A percentile compares a stretch with the other conserved stretches of the same genome.
Conservation (phyloP, 1,284 basidiomycete genomes). For the Microbotryum saponariae region DNA sequence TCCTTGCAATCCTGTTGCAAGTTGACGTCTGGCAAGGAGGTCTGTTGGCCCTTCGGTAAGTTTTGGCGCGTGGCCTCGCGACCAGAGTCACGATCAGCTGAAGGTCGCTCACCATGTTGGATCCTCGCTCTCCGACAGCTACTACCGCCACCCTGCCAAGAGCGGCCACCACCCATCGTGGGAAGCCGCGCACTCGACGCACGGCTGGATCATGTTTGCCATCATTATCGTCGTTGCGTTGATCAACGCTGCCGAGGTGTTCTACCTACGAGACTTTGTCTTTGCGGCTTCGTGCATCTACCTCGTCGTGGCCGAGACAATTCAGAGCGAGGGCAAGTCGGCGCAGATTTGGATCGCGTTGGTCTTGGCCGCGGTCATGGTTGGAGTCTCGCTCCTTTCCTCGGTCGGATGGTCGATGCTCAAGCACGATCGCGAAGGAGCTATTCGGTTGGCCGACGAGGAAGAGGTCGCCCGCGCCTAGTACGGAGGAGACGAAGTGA, state of each 20-base stretch:
- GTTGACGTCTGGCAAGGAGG: constrained; percentile 30
- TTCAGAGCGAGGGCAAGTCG: constrained; percentile 1
- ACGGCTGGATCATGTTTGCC: constrained; percentile 31
- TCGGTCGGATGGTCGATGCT: constrained; percentile 3
- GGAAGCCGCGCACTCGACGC: constrained; percentile 25
- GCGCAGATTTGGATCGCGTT: constrained; percentile 8
- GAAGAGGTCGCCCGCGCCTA: neutral
- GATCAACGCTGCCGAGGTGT: constrained; percentile 6
- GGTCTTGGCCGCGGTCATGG: neutral
- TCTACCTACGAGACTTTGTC: constrained; percentile 1
- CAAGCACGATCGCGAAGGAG: constrained; percentile 5
- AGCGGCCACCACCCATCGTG: constrained; percentile 12
- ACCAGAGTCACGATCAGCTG: neutral
- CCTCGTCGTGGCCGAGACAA: constrained; percentile 4
- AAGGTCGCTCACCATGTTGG: neutral
- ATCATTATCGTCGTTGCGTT: constrained; percentile 25
- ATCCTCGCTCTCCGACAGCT: neutral
- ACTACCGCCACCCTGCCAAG: constrained; percentile 19
- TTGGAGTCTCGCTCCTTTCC: neutral
- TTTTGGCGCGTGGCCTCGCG: neutral
- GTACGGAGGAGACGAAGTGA: too few species aligned
- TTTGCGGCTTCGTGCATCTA: constrained; percentile 3
- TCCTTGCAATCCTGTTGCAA: constrained; percentile 16
- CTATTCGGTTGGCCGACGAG: constrained; percentile 5
- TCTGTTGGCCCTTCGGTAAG: constrained; percentile 25